Evolutionary conservation across 1,139 yeast genomes (phyloP).

Genomic region (Petasospora fabianii): DNA sequence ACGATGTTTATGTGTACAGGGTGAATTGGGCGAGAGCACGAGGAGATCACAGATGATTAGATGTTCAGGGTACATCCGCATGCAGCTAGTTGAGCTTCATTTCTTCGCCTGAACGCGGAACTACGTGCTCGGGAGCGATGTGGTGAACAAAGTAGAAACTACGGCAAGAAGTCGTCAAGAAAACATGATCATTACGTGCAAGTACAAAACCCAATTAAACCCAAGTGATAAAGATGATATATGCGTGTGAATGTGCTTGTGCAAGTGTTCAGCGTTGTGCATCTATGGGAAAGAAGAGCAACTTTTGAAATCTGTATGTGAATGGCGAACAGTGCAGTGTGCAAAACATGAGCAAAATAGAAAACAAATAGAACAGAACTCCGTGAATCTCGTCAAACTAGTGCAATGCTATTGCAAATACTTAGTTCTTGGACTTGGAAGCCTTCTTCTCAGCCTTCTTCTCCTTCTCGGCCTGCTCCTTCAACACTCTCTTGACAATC

Average conservation of each 20-base stretch:
- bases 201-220: slow-evolving; percentile 13
- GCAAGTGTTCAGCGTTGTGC: slow-evolving; percentile 1
- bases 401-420: not conserved
- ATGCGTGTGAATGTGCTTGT: slow-evolving; percentile 2
- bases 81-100: no score
- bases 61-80: no score
- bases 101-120: no score
- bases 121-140: no score
- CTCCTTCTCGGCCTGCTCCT: slow-evolving; percentile 89
- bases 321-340: slow-evolving; percentile 1
- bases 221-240: slow-evolving; percentile 4
- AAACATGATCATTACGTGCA: slow-evolving; percentile 16
- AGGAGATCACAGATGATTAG: no score
- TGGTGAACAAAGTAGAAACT: no score
- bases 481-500: slow-evolving; percentile 97
- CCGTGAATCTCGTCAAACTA: slow-evolving; percentile 8
- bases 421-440: slow-evolving; percentile 18
- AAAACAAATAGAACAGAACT: slow-evolving; percentile 7
- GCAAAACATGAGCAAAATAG: not conserved
- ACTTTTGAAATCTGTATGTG: not conserved
- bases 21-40: no score
- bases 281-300: no score
- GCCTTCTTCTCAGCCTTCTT: slow-evolving; percentile 37
- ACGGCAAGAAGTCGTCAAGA: slow-evolving; percentile 12
- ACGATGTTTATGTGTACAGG: no score